Percentiles rank a stretch among this genome's conserved stretches.
phyloP scores from a whole-genome alignment of 169 alveolate genomes.

The Plasmodium malariae region DNA sequence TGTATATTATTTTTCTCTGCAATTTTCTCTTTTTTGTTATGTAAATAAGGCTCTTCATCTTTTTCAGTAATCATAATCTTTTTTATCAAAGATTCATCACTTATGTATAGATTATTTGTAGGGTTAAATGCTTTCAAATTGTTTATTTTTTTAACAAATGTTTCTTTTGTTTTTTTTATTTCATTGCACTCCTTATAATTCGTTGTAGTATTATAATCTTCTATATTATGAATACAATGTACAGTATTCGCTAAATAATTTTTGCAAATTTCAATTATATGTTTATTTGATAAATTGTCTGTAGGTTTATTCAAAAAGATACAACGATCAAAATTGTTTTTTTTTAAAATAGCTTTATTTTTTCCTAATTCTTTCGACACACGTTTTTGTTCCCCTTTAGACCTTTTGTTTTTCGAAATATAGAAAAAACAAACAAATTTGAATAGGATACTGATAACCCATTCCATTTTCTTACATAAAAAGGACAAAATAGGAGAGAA shows the following conservation, averaged over 20 bases:
- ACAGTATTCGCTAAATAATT: constrained; percentile 17
- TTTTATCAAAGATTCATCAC: constrained; percentile 48
- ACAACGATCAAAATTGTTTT: constrained; percentile 35
- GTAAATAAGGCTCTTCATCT: neutral
- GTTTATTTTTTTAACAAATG: constrained; percentile 20
- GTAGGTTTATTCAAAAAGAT: constrained; percentile 6
- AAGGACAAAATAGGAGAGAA: constrained; percentile 19
- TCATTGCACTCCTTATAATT: constrained; percentile 16
- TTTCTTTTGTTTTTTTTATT: constrained; percentile 17
- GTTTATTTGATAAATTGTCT: constrained; percentile 13
- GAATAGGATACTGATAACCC: neutral
- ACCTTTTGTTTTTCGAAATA: constrained; percentile 7
- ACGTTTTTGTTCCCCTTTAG: neutral
- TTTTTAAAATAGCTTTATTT: constrained; percentile 1
- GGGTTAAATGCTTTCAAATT: constrained; percentile 24
- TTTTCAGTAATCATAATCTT: constrained; percentile 10
- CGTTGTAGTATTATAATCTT: neutral
- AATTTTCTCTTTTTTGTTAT: constrained; percentile 4
- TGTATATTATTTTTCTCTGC: constrained; percentile 5
- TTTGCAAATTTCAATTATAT: constrained; percentile 50
- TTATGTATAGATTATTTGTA: constrained; percentile 37
- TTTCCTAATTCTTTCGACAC: neutral
- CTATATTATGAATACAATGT: constrained; percentile 17
- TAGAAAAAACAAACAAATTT: neutral
- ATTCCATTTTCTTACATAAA: neutral